Evolutionary conservation across 805 yeast species (phyloP).

Genomic region (Barnettozyma vustinii): DNA sequence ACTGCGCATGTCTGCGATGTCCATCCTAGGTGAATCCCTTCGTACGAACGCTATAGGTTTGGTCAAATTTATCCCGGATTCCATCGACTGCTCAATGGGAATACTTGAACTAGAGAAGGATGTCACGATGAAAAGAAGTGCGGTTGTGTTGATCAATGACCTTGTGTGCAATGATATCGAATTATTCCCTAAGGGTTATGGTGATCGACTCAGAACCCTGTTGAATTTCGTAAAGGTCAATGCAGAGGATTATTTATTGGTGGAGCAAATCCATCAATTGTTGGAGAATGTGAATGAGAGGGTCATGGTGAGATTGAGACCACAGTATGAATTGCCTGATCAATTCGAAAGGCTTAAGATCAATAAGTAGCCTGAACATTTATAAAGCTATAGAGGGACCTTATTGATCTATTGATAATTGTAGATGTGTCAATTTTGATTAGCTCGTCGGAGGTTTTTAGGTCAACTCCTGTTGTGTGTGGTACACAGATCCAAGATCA

Average conservation of each 20-base stretch:
- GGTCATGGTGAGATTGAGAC: constrained; percentile 10
- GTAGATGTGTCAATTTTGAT: no score
- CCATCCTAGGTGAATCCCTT: constrained; percentile 71
- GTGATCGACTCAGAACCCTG: constrained; percentile 34
- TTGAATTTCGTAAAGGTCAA: constrained; percentile 41
- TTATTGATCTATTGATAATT: not conserved
- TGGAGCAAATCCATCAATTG: constrained; percentile 49
- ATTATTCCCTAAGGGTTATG: constrained; percentile 45
- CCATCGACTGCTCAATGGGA: constrained; percentile 75
- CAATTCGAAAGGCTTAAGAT: constrained; percentile 4
- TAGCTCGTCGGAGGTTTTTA: no score
- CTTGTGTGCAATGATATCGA: constrained; percentile 45
- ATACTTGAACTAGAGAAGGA: constrained; percentile 59
- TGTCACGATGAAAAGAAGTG: constrained; percentile 59
- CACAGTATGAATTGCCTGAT: not conserved
- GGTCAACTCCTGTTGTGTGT: no score
- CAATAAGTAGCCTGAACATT: not conserved
- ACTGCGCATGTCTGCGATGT: constrained; percentile 81
- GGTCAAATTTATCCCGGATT: constrained; percentile 40
- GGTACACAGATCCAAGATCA: no score
- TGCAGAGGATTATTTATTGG: constrained; percentile 52
- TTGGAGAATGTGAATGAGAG: constrained; percentile 26
- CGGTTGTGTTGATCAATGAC: constrained; percentile 64
- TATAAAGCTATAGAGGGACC: not conserved
- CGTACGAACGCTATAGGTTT: constrained; percentile 54